phyloP scores from a whole-genome alignment of 352 stramenopile genomes.

The Saprolegnia diclina region DNA sequence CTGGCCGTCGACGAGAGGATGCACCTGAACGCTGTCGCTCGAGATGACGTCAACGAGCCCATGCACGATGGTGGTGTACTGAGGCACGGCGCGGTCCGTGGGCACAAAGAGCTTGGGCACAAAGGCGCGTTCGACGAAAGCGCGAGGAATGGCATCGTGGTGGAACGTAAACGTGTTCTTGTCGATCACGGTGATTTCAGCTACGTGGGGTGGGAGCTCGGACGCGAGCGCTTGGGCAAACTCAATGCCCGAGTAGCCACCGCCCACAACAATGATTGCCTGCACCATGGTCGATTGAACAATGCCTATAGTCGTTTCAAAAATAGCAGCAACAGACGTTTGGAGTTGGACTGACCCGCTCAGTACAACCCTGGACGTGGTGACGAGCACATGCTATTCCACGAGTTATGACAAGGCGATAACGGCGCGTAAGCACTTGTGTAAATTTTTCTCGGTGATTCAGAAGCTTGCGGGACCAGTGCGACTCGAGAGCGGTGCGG shows the following conservation, averaged over 20 bases:
- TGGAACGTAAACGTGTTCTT: constrained; percentile 38
- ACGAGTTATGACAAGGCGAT: constrained; percentile 1
- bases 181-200: constrained; percentile 37
- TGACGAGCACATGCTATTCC: neutral
- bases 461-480: neutral
- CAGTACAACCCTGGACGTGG: neutral
- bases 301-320: neutral
- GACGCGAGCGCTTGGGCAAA: constrained; percentile 33
- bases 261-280: constrained; percentile 36
- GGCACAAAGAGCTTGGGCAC: constrained; percentile 37
- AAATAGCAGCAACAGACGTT: too few species aligned
- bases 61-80: constrained; percentile 18
- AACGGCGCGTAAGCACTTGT: too few species aligned
- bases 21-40: constrained; percentile 33
- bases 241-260: constrained; percentile 32
- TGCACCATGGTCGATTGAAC: neutral
- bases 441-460: neutral
- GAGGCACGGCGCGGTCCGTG: constrained; percentile 34
- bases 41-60: constrained; percentile 33
- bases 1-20: constrained; percentile 34
- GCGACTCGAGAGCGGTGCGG: too few species aligned
- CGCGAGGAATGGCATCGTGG: constrained; percentile 32
- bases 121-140: constrained; percentile 34
- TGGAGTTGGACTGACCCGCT: neutral
- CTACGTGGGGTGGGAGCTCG: constrained; percentile 30